Conservation (phyloP, 768 basidiomycete genomes). For the Boletus sensibilis region DNA sequence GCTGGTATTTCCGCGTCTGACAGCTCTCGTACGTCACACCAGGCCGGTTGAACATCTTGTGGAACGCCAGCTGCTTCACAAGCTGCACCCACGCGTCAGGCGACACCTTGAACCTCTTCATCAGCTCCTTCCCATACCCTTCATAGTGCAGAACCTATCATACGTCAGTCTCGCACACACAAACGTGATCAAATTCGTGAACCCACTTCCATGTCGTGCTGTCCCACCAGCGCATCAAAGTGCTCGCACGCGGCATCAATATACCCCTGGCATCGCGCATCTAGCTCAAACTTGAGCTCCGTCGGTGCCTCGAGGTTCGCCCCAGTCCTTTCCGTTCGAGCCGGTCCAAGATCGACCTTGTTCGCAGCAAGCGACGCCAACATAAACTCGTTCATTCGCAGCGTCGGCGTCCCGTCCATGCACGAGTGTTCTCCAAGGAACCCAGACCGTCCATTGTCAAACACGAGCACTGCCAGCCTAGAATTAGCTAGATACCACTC, state of each 20-base stretch:
- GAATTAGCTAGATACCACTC: constrained; percentile 3
- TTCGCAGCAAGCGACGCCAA: constrained; percentile 69
- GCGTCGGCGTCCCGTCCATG: constrained; percentile 93
- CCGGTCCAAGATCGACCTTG: constrained; percentile 74
- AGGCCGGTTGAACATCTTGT: constrained; percentile 74
- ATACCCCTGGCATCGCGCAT: constrained; percentile 48
- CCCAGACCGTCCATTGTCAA: constrained; percentile 90
- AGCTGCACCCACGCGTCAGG: constrained; percentile 97
- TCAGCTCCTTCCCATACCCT: constrained; percentile 83
- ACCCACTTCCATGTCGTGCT: constrained; percentile 77
- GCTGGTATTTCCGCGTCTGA: constrained; percentile 90
- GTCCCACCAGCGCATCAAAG: constrained; percentile 72
- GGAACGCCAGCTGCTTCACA: constrained; percentile 94
- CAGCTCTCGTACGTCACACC: constrained; percentile 90
- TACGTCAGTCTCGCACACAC: constrained; percentile 9
- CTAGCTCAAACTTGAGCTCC: constrained; percentile 72
- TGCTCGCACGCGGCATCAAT: constrained; percentile 59
- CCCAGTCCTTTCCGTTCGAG: constrained; percentile 35
- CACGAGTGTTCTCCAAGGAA: constrained; percentile 89
- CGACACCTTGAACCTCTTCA: constrained; percentile 79
- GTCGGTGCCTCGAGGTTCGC: constrained; percentile 50
- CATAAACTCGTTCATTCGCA: constrained; percentile 93
- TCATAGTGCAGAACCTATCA: constrained; percentile 74
- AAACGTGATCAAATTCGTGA: neutral
- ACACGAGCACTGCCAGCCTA: constrained; percentile 71